phyloP scores from a whole-genome alignment of 106 monocot genomes.

The Alisma plantagoaquatica region DNA sequence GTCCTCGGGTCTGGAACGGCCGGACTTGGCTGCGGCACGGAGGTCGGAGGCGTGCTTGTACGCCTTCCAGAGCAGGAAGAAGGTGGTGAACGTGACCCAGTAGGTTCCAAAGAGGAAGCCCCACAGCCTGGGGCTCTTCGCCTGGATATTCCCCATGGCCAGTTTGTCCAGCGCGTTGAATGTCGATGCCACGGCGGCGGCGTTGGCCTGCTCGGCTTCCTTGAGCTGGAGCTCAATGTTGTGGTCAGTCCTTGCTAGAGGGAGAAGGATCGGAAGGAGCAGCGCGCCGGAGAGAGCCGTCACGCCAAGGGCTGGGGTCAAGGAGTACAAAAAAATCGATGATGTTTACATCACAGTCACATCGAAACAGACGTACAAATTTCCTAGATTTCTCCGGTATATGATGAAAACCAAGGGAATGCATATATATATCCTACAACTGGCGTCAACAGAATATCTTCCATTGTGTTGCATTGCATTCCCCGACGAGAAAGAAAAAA shows the following conservation, averaged over 20 bases:
- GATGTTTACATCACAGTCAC: too few relatives aligned
- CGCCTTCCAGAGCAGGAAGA: conserved; percentile 59
- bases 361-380: too few relatives aligned
- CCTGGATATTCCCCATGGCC: conserved; percentile 48
- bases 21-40: conserved; percentile 40
- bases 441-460: too few relatives aligned
- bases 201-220: not conserved
- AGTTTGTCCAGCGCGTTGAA: conserved; percentile 40
- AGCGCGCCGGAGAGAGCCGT: conserved; percentile 66
- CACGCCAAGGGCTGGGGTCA: conserved; percentile 69
- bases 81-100: conserved; percentile 76
- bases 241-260: conserved; percentile 63
- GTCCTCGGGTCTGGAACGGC: conserved; percentile 48
- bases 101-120: conserved; percentile 52
- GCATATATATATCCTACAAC: too few relatives aligned
- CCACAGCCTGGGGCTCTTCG: conserved; percentile 54
- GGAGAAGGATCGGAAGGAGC: conserved; percentile 66
- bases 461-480: too few relatives aligned
- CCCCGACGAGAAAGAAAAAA: too few relatives aligned
- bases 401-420: too few relatives aligned
- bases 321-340: too few relatives aligned
- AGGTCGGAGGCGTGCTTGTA: conserved; percentile 70
- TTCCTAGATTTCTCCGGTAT: too few relatives aligned
- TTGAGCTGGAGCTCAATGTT: not conserved
- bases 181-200: not conserved